A percentile compares a stretch with the other conserved stretches of the same genome.
Evolutionary conservation across 2,329 filamentous ascomycete genomes (phyloP).

Genomic region (Amylocarpus encephaloides): DNA sequence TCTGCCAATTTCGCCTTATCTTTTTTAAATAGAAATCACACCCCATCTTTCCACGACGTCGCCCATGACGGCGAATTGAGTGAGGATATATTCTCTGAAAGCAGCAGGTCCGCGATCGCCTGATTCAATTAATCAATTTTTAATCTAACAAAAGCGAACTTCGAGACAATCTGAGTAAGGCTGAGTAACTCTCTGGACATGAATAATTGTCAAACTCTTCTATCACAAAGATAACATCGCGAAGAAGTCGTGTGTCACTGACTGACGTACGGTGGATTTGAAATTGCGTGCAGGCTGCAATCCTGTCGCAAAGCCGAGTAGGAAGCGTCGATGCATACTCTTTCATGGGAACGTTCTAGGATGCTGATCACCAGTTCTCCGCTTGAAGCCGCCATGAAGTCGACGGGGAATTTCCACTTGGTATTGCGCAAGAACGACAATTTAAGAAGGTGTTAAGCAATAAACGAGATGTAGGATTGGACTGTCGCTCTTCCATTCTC

Average conservation of each 20-base stretch:
- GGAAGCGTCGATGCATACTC: neutral
- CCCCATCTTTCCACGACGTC: neutral
- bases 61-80: neutral
- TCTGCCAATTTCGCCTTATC: neutral
- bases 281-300: neutral
- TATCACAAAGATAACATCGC: constrained; percentile 1
- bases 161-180: neutral
- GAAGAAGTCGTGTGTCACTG: neutral
- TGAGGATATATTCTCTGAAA: neutral
- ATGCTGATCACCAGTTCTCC: neutral
- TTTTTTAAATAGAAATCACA: constrained; percentile 2
- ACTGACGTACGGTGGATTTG: neutral
- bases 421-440: neutral
- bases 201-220: neutral
- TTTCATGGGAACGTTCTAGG: neutral
- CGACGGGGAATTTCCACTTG: neutral
- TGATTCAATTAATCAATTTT: constrained; percentile 5
- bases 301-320: neutral
- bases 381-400: neutral
- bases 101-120: neutral
- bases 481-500: neutral
- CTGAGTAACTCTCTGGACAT: neutral
- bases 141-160: constrained; percentile 1
- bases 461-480: neutral
- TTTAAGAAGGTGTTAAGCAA: neutral